Percentiles rank a stretch among this genome's conserved stretches.
Evolutionary conservation across 108 stramenopile genomes (phyloP).

Genomic region (Skeletonema marinoi): DNA sequence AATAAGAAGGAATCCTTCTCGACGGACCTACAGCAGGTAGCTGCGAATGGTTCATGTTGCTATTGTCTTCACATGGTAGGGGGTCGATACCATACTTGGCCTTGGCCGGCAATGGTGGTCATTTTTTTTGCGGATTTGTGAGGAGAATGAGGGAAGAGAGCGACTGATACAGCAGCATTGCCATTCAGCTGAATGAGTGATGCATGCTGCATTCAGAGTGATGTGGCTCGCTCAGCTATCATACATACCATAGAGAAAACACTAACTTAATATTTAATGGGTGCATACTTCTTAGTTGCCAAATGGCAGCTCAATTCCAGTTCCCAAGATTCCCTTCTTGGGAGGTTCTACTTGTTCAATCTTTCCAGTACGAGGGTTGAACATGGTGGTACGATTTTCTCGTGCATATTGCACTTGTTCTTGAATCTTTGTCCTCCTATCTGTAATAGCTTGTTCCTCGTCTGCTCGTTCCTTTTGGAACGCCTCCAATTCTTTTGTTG

Average conservation of each 20-base stretch:
- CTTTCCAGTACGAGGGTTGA: conserved; percentile 77
- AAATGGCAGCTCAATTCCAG: conserved; percentile 34
- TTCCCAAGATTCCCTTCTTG: conserved; percentile 22
- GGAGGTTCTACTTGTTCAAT: conserved; percentile 47
- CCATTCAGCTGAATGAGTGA: too few relatives aligned
- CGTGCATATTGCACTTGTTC: conserved; percentile 72
- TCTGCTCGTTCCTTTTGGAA: conserved; percentile 44
- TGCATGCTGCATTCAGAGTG: too few relatives aligned
- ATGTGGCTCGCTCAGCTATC: too few relatives aligned
- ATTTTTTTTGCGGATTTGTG: too few relatives aligned
- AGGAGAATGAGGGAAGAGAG: too few relatives aligned
- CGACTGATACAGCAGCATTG: too few relatives aligned
- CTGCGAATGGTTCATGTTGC: too few relatives aligned
- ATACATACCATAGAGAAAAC: not conserved
- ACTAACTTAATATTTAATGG: not conserved
- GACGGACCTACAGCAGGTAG: too few relatives aligned
- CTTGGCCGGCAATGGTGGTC: too few relatives aligned
- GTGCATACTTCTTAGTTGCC: not conserved
- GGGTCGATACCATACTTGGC: too few relatives aligned
- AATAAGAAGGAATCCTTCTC: too few relatives aligned
- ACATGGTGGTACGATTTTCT: conserved; percentile 66
- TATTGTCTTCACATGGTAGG: too few relatives aligned
- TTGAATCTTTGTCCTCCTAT: conserved; percentile 56
- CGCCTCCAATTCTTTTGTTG: conserved; percentile 54
- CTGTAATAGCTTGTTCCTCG: conserved; percentile 47